Conservation (phyloP, 73 alveolate species). For the Paramecium biaurelia region DNA sequence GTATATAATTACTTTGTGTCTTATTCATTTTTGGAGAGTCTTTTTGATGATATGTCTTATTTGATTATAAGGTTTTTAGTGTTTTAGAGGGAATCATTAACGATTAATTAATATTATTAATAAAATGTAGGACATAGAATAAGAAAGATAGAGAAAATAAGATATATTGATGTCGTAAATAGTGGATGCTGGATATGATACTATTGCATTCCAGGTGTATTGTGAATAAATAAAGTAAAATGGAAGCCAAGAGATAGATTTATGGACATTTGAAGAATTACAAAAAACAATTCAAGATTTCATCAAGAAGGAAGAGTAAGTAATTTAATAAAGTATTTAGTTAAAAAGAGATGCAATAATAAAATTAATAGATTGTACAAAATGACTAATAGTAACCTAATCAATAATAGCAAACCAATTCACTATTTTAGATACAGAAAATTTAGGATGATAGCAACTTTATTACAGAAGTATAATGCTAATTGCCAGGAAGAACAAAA, state of each 20-base stretch:
- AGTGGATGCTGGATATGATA: slow-evolving; percentile 24
- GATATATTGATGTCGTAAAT: not conserved
- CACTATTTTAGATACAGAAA: not conserved
- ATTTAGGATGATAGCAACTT: not conserved
- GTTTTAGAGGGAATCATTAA: not conserved
- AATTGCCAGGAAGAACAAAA: not conserved
- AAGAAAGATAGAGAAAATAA: slow-evolving; percentile 5
- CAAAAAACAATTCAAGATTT: slow-evolving; percentile 23
- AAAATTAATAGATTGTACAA: not conserved
- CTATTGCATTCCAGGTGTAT: slow-evolving; percentile 29
- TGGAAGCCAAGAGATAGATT: slow-evolving; percentile 12
- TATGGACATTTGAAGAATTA: slow-evolving; percentile 41
- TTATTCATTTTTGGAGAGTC: not conserved
- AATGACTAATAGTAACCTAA: not conserved
- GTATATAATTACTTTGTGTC: not conserved
- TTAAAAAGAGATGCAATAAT: not conserved
- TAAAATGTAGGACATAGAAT: slow-evolving; percentile 30
- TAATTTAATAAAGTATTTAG: not conserved
- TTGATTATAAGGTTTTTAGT: not conserved
- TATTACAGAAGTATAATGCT: slow-evolving; percentile 18
- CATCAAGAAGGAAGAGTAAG: not conserved
- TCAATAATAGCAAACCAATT: not conserved
- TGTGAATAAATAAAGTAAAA: slow-evolving; percentile 2
- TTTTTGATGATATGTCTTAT: not conserved
- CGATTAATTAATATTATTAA: not conserved